Conservation (phyloP, 345 rosid species). For the Corchorus capsularis region DNA sequence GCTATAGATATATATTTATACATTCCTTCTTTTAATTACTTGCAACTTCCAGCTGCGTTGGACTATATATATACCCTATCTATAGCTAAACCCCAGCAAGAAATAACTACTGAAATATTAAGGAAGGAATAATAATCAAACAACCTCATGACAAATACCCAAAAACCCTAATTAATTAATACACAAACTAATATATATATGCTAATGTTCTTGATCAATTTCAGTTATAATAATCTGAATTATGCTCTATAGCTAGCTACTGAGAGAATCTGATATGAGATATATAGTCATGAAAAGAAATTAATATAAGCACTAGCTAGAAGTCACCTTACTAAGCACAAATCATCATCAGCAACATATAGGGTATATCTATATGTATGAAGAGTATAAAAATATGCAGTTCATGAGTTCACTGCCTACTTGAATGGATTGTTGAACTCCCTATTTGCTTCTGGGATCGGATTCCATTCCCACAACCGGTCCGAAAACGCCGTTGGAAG, state of each 20-base stretch:
- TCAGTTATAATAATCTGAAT: neutral
- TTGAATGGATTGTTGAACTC: conserved; percentile 64
- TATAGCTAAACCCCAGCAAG: neutral
- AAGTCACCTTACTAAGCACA: neutral
- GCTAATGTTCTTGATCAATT: neutral
- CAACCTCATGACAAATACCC: neutral
- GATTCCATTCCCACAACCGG: conserved; percentile 88
- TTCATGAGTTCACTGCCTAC: conserved; percentile 32
- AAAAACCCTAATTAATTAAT: conserved; percentile 17
- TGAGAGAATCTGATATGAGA: neutral
- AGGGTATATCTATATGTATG: neutral
- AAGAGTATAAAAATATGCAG: neutral
- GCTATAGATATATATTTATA: neutral
- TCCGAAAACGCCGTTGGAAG: conserved; percentile 53
- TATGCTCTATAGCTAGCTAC: neutral
- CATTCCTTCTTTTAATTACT: neutral
- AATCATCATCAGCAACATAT: conserved; percentile 9
- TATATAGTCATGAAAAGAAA: neutral
- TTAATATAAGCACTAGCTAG: neutral
- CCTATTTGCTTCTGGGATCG: conserved; percentile 58
- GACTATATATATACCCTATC: neutral
- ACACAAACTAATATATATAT: neutral
- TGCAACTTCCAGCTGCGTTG: neutral
- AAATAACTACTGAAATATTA: neutral
- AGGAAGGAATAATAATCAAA: neutral